These are phyloP conservation scores for Taiozyma sp. DNA, from an alignment of 1,139 yeast genomes.

Conservation along the genomic window DNA sequence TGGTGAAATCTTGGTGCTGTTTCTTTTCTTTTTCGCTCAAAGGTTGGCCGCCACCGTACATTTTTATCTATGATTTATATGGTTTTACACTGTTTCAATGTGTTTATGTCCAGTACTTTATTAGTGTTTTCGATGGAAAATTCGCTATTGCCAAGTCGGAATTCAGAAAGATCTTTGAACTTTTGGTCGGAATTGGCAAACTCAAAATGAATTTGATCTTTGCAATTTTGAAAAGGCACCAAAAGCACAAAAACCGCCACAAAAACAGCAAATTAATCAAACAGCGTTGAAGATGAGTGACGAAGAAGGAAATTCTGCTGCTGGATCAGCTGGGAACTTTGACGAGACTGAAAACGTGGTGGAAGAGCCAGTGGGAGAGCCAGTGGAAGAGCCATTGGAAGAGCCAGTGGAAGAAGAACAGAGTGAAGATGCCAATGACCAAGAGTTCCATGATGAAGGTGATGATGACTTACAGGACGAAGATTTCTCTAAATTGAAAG, in stretches of 20 bases:
- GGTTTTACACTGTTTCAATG: too few species aligned
- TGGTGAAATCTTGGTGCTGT: conserved; percentile 65
- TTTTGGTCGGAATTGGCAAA: too few species aligned
- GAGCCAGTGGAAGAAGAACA: not conserved
- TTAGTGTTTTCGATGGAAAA: too few species aligned
- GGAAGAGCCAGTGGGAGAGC: conserved; percentile 3
- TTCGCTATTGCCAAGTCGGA: too few species aligned
- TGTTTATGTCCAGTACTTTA: too few species aligned
- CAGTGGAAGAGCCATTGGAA: conserved; percentile 3
- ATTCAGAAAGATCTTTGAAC: too few species aligned
- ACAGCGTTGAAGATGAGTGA: conserved; percentile 5
- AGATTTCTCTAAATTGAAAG: conserved; percentile 15
- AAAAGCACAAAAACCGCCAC: not conserved
- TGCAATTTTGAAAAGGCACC: too few species aligned
- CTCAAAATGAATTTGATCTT: not conserved
- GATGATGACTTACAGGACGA: conserved; percentile 12
- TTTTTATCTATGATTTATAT: conserved; percentile 22
- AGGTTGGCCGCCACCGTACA: conserved; percentile 79
- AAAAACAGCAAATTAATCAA: not conserved
- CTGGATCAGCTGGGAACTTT: not conserved
- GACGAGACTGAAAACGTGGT: conserved; percentile 2
- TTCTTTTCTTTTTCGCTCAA: conserved; percentile 77
- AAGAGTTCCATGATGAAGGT: conserved; percentile 2
- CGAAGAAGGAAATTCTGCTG: conserved; percentile 14
- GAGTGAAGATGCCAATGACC: not conserved